Base-by-base conservation (phyloP, 176 grass and related monocot species). In the Tillandsia fasciculata region DNA sequence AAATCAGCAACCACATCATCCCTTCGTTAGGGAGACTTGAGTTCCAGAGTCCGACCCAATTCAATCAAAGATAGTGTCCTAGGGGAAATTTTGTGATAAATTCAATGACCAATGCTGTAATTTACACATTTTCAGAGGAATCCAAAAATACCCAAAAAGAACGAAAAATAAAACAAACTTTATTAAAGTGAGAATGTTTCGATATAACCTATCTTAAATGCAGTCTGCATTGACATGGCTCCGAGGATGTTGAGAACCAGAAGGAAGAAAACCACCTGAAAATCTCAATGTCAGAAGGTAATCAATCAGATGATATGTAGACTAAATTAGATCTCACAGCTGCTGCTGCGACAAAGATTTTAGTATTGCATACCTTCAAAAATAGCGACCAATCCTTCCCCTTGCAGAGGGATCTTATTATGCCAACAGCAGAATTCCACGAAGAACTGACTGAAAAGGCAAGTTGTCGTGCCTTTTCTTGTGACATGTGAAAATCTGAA, bases 381-480 rank as follows among this genome's bases (percentile, higher is more conserved):
- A 99, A 86, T 50, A 90, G 80, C 26, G 74, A 29, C 89, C 89
- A 93, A 77, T 99, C 94, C 71, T 90, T 89, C 81, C 94, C 94
- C 83, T 82, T 93, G 72, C 89, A 99, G 71, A 99, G 80, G 57
- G 89, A 99, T 82, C 84, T 85, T 78, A 99, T 78, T 26, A 83
- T 17, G 11, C 80, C 67, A 75, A 88, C 82, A 76, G 75, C 77
- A 84, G 82, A 85, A 70, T 99, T 99, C 94, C 89, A 99, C 26
- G 80, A 70, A 48, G 84, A 86, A 70, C 56, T 78, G 63, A 76
- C 48, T 10, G 87, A 93, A 84, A 52, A 80, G 53, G 81, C 86
- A 65, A 90, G 71, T 47, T 54, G 69, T 75, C 85, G 83, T 1
- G 79, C 89, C 56, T 99, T 81, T 49, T 69, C 73, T 70, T 86